A percentile compares a stretch with the other conserved stretches of the same genome.
Evolutionary conservation across 1,284 basidiomycete genomes (phyloP).

Genomic region (Puccinia novopanici): DNA sequence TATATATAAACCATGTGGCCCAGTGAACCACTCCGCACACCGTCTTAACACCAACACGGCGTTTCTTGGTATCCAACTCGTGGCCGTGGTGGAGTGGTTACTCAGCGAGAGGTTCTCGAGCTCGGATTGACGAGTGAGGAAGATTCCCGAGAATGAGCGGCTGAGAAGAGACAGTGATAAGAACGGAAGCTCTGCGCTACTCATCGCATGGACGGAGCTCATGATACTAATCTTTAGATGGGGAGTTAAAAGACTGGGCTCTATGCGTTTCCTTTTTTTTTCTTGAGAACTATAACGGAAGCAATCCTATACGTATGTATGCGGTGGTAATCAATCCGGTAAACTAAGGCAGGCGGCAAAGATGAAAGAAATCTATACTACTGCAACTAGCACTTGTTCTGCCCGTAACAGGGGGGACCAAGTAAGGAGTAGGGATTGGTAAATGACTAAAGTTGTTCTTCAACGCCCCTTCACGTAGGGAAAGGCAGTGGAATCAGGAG

Average conservation of each 20-base stretch:
- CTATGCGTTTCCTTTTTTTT: not conserved
- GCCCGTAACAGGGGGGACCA: conserved; percentile 4
- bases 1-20: conserved; percentile 33
- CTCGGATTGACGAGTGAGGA: conserved; percentile 27
- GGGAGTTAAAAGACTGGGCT: conserved; percentile 7
- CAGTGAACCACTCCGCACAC: conserved; percentile 27
- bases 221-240: conserved; percentile 2
- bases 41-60: conserved; percentile 37
- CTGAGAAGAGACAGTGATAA: conserved; percentile 30
- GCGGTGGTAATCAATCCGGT: conserved; percentile 4
- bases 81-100: conserved; percentile 10
- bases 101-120: conserved; percentile 22
- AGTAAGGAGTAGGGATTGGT: conserved; percentile 33
- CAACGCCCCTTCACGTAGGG: conserved; percentile 26
- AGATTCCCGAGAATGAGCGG: conserved; percentile 32
- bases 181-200: conserved; percentile 23
- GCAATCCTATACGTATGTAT: conserved; percentile 17
- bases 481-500: conserved; percentile 27
- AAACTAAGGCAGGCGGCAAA: conserved; percentile 6
- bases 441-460: conserved; percentile 12
- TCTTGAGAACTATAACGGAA: not conserved
- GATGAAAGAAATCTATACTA: conserved; percentile 18
- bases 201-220: conserved; percentile 14
- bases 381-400: not conserved
- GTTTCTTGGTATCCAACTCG: conserved; percentile 28